Percentiles rank a stretch among this genome's conserved stretches.
phyloP scores from a whole-genome alignment of 2,329 filamentous ascomycete genomes.

The Ceratocystis variospora region DNA sequence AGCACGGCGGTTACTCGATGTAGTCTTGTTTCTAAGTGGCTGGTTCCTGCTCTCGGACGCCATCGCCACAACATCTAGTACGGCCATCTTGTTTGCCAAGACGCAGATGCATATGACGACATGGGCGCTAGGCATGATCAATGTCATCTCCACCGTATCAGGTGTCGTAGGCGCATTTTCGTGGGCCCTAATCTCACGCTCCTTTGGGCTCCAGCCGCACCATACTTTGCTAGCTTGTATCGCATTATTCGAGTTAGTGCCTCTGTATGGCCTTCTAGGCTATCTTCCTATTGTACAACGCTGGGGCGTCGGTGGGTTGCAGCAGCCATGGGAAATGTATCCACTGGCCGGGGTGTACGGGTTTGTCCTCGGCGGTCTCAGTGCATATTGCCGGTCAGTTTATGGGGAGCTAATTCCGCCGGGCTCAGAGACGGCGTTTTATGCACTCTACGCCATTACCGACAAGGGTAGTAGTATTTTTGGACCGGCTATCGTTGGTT shows the following conservation, averaged over 20 bases:
- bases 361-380: constrained; percentile 83
- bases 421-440: constrained; percentile 90
- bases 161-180: constrained; percentile 81
- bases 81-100: constrained; percentile 90
- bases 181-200: constrained; percentile 67
- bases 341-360: constrained; percentile 82
- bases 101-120: constrained; percentile 82
- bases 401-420: constrained; percentile 90
- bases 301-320: constrained; percentile 69
- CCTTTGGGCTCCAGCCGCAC: constrained; percentile 56
- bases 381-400: constrained; percentile 79
- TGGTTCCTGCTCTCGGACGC: constrained; percentile 95
- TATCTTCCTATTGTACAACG: constrained; percentile 67
- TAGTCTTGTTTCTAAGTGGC: constrained; percentile 64
- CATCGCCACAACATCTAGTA: constrained; percentile 86
- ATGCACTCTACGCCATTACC: constrained; percentile 90
- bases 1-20: constrained; percentile 57
- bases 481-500: constrained; percentile 83
- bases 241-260: constrained; percentile 78
- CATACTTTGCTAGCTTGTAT: constrained; percentile 92
- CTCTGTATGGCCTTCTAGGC: constrained; percentile 76
- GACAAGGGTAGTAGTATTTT: constrained; percentile 94
- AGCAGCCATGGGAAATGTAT: constrained; percentile 95
- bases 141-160: constrained; percentile 72
- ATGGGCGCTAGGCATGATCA: constrained; percentile 79